These are phyloP conservation scores for Bruguiera hainesii DNA, from an alignment of 441 rosid species.

Conservation along the genomic window DNA sequence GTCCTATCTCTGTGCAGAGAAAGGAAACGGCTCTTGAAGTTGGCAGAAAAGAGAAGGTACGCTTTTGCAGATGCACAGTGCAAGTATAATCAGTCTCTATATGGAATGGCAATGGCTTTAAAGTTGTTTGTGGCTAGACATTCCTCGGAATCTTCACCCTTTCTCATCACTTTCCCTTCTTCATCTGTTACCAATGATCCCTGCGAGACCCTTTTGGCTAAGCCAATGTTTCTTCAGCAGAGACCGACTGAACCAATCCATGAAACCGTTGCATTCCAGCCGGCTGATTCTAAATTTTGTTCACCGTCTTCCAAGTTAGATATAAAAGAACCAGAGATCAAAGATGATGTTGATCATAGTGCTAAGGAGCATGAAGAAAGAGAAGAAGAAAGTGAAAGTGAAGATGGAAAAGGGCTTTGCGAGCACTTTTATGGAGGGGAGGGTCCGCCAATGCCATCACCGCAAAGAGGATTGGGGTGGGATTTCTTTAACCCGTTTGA, in stretches of 20 bases:
- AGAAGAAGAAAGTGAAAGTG: slow-evolving; percentile 24
- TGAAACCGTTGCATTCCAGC: slow-evolving; percentile 23
- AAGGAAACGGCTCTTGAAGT: slow-evolving; percentile 44
- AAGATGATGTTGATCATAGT: not conserved
- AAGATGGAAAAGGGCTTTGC: slow-evolving; percentile 27
- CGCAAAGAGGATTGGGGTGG: slow-evolving; percentile 37
- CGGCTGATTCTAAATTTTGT: slow-evolving; percentile 19
- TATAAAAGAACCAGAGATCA: slow-evolving; percentile 8
- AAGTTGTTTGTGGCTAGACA: slow-evolving; percentile 44
- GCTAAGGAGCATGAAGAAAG: slow-evolving; percentile 7
- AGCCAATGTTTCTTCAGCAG: slow-evolving; percentile 34
- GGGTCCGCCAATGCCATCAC: slow-evolving; percentile 30
- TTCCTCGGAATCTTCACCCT: slow-evolving; percentile 44
- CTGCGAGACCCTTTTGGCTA: slow-evolving; percentile 17
- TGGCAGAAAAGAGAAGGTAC: slow-evolving; percentile 42
- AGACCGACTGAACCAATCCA: slow-evolving; percentile 28
- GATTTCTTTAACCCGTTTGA: slow-evolving; percentile 52
- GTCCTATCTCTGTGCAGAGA: slow-evolving; percentile 44
- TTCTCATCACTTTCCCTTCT: slow-evolving; percentile 42
- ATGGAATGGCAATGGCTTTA: slow-evolving; percentile 46
- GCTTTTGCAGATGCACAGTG: slow-evolving; percentile 48
- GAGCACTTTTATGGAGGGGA: slow-evolving; percentile 31
- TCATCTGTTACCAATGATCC: slow-evolving; percentile 10
- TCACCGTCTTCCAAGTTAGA: slow-evolving; percentile 4
- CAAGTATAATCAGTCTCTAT: slow-evolving; percentile 46